Percentiles rank a stretch among this genome's conserved stretches.
Conservation (phyloP, 805 yeast genomes). For the Ogataea nakhonphanomensis region DNA sequence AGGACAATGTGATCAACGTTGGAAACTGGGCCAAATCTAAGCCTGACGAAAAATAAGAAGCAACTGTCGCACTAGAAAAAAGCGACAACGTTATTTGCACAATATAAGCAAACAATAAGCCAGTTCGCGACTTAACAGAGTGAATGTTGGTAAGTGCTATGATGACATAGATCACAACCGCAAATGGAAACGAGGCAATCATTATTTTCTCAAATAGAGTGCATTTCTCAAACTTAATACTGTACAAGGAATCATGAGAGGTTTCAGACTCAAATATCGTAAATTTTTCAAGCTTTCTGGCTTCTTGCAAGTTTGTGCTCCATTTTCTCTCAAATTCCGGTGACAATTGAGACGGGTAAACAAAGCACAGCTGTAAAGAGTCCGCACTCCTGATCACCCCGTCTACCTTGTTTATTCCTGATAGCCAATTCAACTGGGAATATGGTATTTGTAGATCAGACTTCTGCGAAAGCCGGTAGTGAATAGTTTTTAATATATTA, state of each 20-base stretch:
- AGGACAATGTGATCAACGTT: slow-evolving; percentile 38
- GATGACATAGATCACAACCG: slow-evolving; percentile 23
- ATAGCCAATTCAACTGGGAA: slow-evolving; percentile 30
- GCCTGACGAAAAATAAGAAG: slow-evolving; percentile 35
- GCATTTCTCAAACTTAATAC: slow-evolving; percentile 9
- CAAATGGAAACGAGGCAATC: slow-evolving; percentile 19
- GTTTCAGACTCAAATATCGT: slow-evolving; percentile 5
- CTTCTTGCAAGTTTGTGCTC: slow-evolving; percentile 29
- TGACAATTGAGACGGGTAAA: slow-evolving; percentile 22
- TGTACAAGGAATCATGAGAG: slow-evolving; percentile 17
- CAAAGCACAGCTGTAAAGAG: slow-evolving; percentile 35
- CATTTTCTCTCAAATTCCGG: slow-evolving; percentile 26
- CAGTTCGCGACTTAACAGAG: slow-evolving; percentile 43
- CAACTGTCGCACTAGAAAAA: slow-evolving; percentile 41
- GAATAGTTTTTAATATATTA: slow-evolving; percentile 39
- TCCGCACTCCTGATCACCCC: slow-evolving; percentile 42
- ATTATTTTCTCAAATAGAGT: slow-evolving; percentile 21
- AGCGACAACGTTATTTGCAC: slow-evolving; percentile 40
- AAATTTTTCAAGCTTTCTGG: slow-evolving; percentile 13
- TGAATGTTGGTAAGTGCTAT: slow-evolving; percentile 40
- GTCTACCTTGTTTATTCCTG: slow-evolving; percentile 40
- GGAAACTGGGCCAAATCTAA: slow-evolving; percentile 38
- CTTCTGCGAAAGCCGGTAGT: slow-evolving; percentile 24
- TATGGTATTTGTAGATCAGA: slow-evolving; percentile 27
- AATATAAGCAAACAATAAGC: slow-evolving; percentile 41